Evolutionary conservation across 192 early-diverging fungal species (phyloP).

Genomic region (Spinellus fusiger): DNA sequence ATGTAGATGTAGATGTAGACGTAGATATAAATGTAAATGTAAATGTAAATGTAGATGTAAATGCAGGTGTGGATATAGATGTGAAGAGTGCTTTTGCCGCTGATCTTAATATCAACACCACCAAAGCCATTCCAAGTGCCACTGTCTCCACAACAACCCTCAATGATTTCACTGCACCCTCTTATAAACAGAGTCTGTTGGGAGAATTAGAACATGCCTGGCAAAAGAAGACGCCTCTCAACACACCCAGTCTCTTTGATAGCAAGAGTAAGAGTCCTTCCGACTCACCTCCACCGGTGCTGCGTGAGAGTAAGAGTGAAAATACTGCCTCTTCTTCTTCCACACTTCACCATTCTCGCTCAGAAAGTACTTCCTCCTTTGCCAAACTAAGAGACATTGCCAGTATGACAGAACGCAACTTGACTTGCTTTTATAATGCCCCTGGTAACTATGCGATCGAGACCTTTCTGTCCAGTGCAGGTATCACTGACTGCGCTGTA

Average conservation of each 20-base stretch:
- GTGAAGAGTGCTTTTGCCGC: no score
- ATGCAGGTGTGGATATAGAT: no score
- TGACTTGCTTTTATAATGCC: constrained; percentile 19
- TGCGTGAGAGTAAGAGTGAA: background rate
- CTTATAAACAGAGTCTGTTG: constrained; percentile 28
- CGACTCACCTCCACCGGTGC: background rate
- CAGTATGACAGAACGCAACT: constrained; percentile 17
- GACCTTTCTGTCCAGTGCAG: constrained; percentile 10
- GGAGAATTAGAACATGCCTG: constrained; percentile 47
- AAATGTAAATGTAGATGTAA: no score
- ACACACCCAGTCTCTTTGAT: background rate
- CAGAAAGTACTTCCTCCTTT: background rate
- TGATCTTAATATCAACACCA: no score
- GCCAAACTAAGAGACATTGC: constrained; percentile 13
- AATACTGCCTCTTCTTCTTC: background rate
- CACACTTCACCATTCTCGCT: no score
- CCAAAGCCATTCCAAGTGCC: background rate
- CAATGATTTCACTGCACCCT: background rate
- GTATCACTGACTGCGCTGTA: constrained; percentile 2
- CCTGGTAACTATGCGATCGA: constrained; percentile 21
- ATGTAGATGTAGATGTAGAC: no score
- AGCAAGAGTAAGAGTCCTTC: background rate
- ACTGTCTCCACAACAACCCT: background rate
- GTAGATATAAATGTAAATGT: no score
- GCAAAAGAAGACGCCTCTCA: constrained; percentile 21